These are phyloP conservation scores for Rhizodiscina lignyota DNA, from an alignment of 495 filamentous ascomycete species.

Conservation along the genomic window DNA sequence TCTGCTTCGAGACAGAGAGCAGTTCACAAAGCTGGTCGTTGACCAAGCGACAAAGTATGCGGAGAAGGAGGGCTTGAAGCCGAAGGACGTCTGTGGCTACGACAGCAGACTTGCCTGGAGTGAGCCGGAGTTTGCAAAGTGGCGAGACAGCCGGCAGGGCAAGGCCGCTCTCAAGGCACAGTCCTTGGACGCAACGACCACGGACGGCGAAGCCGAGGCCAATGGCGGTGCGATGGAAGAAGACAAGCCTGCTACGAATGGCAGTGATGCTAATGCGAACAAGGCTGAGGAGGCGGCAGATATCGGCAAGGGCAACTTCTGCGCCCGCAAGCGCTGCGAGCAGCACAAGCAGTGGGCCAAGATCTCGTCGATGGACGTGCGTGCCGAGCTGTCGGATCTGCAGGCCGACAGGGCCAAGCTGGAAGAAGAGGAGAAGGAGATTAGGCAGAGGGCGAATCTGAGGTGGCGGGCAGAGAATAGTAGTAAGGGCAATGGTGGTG, in stretches of 20 bases:
- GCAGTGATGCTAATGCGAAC: neutral
- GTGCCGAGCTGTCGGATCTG: slow-evolving; percentile 21
- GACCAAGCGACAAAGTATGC: slow-evolving; percentile 16
- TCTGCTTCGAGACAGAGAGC: slow-evolving; percentile 22
- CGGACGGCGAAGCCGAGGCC: slow-evolving; percentile 2
- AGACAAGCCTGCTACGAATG: neutral
- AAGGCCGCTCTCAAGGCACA: slow-evolving; percentile 13
- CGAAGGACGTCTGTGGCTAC: slow-evolving; percentile 50
- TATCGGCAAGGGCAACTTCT: slow-evolving; percentile 6
- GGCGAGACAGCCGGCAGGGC: slow-evolving; percentile 16
- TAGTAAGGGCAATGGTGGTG: too few species aligned
- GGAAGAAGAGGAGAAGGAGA: slow-evolving; percentile 20
- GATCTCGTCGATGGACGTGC: slow-evolving; percentile 20
- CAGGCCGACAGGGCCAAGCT: slow-evolving; percentile 19
- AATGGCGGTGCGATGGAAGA: too few species aligned
- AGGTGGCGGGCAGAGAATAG: slow-evolving; percentile 8
- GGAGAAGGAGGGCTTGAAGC: slow-evolving; percentile 19
- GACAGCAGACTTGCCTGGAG: slow-evolving; percentile 43
- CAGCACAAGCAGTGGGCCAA: slow-evolving; percentile 23
- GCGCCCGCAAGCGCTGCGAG: slow-evolving; percentile 21
- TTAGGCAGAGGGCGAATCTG: slow-evolving; percentile 16
- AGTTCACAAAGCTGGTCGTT: slow-evolving; percentile 18
- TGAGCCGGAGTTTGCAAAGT: slow-evolving; percentile 38
- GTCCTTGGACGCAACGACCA: slow-evolving; percentile 7
- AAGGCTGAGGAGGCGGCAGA: neutral